phyloP scores from a whole-genome alignment of 306 rosid species.

The Cicer arietinum region DNA sequence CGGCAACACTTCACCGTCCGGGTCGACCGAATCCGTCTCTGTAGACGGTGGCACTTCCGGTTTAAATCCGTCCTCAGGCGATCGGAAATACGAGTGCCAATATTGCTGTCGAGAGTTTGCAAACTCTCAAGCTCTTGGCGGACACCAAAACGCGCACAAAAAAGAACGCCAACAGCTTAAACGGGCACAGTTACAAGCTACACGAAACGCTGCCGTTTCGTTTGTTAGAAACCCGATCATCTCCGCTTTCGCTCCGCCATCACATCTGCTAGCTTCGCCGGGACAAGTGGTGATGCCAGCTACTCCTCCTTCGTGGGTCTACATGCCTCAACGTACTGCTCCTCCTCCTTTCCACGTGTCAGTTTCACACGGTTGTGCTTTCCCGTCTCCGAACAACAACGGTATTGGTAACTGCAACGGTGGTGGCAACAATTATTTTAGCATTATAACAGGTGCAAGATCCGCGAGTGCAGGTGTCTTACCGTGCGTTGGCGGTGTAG shows the following conservation, averaged over 20 bases:
- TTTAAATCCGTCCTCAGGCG: conserved; percentile 54
- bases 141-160: conserved; percentile 87
- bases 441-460: conserved; percentile 44
- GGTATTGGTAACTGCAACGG: background rate
- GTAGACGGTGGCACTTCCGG: background rate
- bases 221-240: conserved; percentile 81
- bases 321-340: conserved; percentile 62
- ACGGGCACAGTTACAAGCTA: conserved; percentile 83
- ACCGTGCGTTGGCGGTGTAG: conserved; percentile 57
- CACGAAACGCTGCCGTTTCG: conserved; percentile 74
- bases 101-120: conserved; percentile 62
- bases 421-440: background rate
- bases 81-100: conserved; percentile 66
- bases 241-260: conserved; percentile 86
- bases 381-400: conserved; percentile 44
- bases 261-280: conserved; percentile 66
- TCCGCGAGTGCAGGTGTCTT: conserved; percentile 49
- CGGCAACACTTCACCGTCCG: conserved; percentile 52
- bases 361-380: conserved; percentile 81
- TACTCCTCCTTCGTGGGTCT: conserved; percentile 65
- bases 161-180: conserved; percentile 80
- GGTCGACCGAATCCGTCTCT: conserved; percentile 63
- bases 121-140: conserved; percentile 76
- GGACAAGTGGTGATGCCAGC: conserved; percentile 60
- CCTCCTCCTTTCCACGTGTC: conserved; percentile 76